phyloP scores from a whole-genome alignment of 116 monocot genomes.

The Posidonia oceanica region DNA sequence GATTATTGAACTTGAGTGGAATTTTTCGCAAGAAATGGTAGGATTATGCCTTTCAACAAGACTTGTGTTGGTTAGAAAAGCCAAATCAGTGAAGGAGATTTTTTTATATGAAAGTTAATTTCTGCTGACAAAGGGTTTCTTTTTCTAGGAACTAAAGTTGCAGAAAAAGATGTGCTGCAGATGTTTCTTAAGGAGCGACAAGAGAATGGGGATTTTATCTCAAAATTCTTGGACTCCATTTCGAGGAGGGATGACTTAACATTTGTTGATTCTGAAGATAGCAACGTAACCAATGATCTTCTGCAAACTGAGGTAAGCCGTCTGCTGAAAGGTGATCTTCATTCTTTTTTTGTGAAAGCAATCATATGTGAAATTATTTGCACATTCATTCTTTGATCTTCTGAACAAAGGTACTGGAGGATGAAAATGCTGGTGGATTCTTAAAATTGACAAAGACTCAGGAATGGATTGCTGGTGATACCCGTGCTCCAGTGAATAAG shows the following conservation, averaged over 20 bases:
- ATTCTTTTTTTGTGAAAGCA: not conserved
- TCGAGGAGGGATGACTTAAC: slow-evolving; percentile 2
- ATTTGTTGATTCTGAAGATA: slow-evolving; percentile 4
- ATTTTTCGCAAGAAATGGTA: no score
- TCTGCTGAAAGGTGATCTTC: not conserved
- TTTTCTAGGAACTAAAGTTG: slow-evolving; percentile 1
- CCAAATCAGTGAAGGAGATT: no score
- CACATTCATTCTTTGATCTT: not conserved
- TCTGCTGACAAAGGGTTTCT: not conserved
- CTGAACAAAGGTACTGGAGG: slow-evolving; percentile 15
- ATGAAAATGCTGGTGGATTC: slow-evolving; percentile 35
- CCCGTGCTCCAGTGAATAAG: slow-evolving; percentile 45
- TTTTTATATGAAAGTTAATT: no score
- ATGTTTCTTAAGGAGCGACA: slow-evolving; percentile 14
- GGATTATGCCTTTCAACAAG: no score
- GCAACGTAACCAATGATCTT: not conserved
- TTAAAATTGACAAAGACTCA: slow-evolving; percentile 47
- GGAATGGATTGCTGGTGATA: slow-evolving; percentile 60
- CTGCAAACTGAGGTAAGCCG: slow-evolving; percentile 1
- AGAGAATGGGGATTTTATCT: slow-evolving; percentile 11
- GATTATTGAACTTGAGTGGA: no score
- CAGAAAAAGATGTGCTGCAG: slow-evolving; percentile 10
- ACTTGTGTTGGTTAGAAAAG: no score
- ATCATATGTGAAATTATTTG: not conserved
- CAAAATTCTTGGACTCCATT: slow-evolving; percentile 10